Evolutionary conservation across 257 asterid species (phyloP).

Genomic region (Jacaranda copaia): DNA sequence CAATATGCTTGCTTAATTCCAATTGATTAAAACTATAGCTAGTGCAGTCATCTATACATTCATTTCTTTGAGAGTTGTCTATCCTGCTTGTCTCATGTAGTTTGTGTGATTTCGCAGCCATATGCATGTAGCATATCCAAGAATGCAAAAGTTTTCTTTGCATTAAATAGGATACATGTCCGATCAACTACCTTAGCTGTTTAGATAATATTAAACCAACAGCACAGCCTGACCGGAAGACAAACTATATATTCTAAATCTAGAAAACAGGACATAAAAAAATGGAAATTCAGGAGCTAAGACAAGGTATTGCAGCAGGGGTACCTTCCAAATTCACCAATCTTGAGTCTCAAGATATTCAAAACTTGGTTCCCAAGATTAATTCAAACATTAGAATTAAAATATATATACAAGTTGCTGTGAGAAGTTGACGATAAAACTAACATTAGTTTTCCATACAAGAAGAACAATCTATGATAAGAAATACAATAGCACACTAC

Average conservation of each 20-base stretch:
- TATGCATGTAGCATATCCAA: slow-evolving; percentile 1
- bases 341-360: background rate
- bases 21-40: background rate
- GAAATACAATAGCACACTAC: background rate
- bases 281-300: background rate
- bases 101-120: background rate
- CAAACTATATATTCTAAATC: background rate
- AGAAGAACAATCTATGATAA: background rate
- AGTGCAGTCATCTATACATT: background rate
- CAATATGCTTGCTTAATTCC: background rate
- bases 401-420: background rate
- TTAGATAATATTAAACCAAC: slow-evolving; percentile 6
- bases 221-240: background rate
- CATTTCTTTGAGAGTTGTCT: background rate
- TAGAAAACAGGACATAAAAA: background rate
- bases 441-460: background rate
- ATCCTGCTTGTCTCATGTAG: background rate
- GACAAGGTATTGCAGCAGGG: background rate
- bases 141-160: background rate
- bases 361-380: background rate
- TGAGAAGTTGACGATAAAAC: background rate
- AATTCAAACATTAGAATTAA: slow-evolving; percentile 11
- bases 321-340: background rate
- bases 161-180: too few species aligned
- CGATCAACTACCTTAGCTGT: background rate